Conservation (phyloP, 768 basidiomycete species). For the Boletellus sp. region DNA sequence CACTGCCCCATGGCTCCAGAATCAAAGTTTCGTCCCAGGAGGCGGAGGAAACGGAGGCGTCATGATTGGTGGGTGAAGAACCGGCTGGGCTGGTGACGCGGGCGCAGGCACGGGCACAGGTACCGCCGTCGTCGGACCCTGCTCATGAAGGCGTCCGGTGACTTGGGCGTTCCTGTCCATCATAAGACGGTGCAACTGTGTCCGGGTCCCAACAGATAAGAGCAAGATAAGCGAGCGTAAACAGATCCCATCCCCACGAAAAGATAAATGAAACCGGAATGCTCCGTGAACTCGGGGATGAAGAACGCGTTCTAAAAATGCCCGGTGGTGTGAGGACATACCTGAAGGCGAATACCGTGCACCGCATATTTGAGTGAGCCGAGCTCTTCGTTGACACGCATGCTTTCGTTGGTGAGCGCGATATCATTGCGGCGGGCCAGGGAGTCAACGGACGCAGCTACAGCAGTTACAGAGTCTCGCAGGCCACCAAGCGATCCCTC, state of each 20-base stretch:
- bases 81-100: constrained; percentile 16
- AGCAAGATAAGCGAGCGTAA: constrained; percentile 11
- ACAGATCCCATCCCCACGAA: constrained; percentile 6
- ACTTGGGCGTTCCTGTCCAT: constrained; percentile 67
- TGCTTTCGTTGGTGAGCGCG: constrained; percentile 64
- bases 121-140: constrained; percentile 5
- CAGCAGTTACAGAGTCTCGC: constrained; percentile 54
- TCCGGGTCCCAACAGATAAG: constrained; percentile 2
- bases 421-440: constrained; percentile 62
- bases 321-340: constrained; percentile 29
- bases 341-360: constrained; percentile 79
- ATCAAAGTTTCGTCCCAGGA: constrained; percentile 31
- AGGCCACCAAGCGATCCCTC: constrained; percentile 59
- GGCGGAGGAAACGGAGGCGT: constrained; percentile 27
- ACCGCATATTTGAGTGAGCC: constrained; percentile 63
- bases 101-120: constrained; percentile 25
- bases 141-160: constrained; percentile 41
- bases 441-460: constrained; percentile 60
- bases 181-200: constrained; percentile 65
- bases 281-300: neutral
- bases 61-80: constrained; percentile 30
- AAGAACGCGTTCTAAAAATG: constrained; percentile 1
- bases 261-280: constrained; percentile 8
- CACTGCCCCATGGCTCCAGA: constrained; percentile 1
- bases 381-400: constrained; percentile 71